Percentiles rank a stretch among this genome's conserved stretches.
Evolutionary conservation across 2,329 filamentous ascomycete species (phyloP).

Genomic region (Epichloe typhina): DNA sequence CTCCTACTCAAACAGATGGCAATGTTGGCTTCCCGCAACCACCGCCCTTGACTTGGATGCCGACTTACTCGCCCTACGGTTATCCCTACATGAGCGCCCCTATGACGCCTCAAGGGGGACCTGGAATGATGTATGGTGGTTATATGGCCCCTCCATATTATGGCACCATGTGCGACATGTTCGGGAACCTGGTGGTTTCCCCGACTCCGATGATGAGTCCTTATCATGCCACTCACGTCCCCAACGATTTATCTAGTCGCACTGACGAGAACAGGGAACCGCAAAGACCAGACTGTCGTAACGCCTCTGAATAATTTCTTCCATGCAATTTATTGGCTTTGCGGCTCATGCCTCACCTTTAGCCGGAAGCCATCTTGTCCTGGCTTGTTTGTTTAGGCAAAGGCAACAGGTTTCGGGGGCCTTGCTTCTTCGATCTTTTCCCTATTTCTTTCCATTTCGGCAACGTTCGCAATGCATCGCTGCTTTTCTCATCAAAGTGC

Average conservation of each 20-base stretch:
- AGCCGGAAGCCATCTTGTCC: not conserved
- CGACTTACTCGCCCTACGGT: conserved; percentile 7
- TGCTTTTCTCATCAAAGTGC: not conserved
- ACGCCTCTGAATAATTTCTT: not conserved
- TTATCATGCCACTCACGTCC: not conserved
- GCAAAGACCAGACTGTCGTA: not conserved
- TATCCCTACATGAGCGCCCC: conserved; percentile 10
- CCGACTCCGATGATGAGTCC: conserved; percentile 12
- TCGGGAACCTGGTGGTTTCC: conserved; percentile 9
- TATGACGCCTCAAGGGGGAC: conserved; percentile 11
- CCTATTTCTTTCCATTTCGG: not conserved
- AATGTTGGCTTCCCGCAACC: not conserved
- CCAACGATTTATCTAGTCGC: not conserved
- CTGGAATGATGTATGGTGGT: conserved; percentile 11
- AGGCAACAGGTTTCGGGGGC: not conserved
- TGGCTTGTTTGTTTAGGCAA: not conserved
- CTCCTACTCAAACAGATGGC: not conserved
- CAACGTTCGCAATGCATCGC: not conserved
- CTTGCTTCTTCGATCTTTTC: not conserved
- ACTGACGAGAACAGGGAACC: not conserved
- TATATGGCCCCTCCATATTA: conserved; percentile 11
- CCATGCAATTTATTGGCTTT: not conserved
- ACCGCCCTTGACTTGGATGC: conserved; percentile 10
- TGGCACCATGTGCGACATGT: conserved; percentile 11
- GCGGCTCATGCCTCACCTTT: not conserved